phyloP scores from a whole-genome alignment of 371 early-diverging fungal species.

The Mucor circinelloides region DNA sequence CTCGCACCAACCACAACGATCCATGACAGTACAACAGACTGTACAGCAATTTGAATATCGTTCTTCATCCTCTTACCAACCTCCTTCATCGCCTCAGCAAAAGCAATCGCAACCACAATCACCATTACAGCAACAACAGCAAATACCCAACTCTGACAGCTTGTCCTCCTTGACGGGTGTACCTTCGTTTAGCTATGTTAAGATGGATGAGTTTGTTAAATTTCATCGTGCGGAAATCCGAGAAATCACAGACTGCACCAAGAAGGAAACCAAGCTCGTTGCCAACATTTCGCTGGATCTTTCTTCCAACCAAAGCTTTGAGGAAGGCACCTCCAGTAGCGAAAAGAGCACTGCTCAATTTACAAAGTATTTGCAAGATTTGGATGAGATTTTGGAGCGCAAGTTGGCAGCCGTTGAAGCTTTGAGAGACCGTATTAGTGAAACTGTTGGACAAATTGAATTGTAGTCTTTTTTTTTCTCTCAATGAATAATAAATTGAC shows the following conservation, averaged over 20 bases:
- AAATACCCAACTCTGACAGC: constrained; percentile 1
- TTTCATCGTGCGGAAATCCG: constrained; percentile 83
- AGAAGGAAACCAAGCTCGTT: constrained; percentile 80
- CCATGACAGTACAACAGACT: not conserved
- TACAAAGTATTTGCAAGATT: constrained; percentile 52
- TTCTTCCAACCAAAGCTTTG: constrained; percentile 35
- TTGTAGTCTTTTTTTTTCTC: constrained; percentile 18
- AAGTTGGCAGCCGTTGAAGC: constrained; percentile 57
- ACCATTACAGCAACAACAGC: constrained; percentile 3
- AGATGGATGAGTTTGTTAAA: constrained; percentile 74
- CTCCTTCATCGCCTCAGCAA: not conserved
- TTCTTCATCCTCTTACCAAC: not conserved
- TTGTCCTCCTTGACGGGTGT: constrained; percentile 6
- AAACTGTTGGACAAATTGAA: constrained; percentile 38
- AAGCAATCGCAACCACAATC: not conserved
- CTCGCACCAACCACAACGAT: not conserved
- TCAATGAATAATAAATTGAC: not conserved
- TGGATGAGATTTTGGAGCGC: constrained; percentile 61
- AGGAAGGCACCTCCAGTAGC: not conserved
- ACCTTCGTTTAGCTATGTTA: constrained; percentile 28
- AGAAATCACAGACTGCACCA: constrained; percentile 76
- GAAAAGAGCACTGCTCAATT: constrained; percentile 25
- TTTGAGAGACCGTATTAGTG: constrained; percentile 50
- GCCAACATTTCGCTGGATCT: constrained; percentile 67
- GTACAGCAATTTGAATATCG: not conserved